Evolutionary conservation across 140 eudicot species (phyloP).

Genomic region (Bidens hawaiensis): DNA sequence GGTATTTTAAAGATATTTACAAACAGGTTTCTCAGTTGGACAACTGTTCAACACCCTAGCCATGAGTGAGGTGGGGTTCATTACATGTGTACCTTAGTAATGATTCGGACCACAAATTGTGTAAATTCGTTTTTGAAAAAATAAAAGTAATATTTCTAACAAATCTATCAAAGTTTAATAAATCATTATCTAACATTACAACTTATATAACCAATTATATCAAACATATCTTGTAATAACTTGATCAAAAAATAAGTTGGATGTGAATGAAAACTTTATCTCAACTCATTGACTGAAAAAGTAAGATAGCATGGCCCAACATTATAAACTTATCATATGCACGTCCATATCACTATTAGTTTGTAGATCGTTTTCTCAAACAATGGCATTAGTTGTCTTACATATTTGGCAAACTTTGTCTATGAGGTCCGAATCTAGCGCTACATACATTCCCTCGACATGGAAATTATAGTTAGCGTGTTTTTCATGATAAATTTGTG

Average conservation of each 20-base stretch:
- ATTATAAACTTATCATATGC: background rate
- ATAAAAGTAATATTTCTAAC: background rate
- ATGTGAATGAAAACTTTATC: background rate
- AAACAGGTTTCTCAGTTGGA: background rate
- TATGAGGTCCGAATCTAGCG: background rate
- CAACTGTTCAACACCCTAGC: background rate
- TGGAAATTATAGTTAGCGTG: background rate
- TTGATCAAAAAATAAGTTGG: background rate
- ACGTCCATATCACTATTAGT: background rate
- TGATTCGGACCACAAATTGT: background rate
- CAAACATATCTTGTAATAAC: background rate
- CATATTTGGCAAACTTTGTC: background rate
- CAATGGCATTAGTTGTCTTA: background rate
- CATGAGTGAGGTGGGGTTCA: background rate
- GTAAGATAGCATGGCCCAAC: background rate
- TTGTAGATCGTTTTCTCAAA: background rate
- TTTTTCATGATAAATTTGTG: background rate
- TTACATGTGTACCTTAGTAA: background rate
- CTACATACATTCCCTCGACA: slow-evolving; percentile 3
- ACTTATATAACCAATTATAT: background rate
- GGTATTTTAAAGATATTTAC: no score
- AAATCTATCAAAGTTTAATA: background rate
- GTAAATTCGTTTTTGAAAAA: background rate
- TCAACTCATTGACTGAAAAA: background rate
- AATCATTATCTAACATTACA: background rate